Conservation (phyloP, 225 moss, liverwort and hornwort genomes). For the Bryoerythrophyllum caledonicum region DNA sequence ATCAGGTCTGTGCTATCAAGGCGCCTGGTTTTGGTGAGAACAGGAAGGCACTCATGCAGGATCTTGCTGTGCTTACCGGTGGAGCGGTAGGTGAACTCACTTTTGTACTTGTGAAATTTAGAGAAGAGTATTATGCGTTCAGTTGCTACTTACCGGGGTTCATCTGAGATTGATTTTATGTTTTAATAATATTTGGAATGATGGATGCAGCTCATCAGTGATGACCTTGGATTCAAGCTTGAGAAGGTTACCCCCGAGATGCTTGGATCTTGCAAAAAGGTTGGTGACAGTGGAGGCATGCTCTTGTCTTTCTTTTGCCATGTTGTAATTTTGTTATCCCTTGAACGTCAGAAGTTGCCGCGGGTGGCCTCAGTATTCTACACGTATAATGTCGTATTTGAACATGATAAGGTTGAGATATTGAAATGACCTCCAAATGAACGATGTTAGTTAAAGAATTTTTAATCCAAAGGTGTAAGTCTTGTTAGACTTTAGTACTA, state of each 20-base stretch:
- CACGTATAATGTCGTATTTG: no score
- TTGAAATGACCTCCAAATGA: no score
- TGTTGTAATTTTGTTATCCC: no score
- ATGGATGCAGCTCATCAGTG: slow-evolving; percentile 77
- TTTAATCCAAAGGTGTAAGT: no score
- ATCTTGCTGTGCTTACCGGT: slow-evolving; percentile 88
- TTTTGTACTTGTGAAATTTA: not conserved
- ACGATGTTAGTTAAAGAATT: no score
- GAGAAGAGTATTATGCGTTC: not conserved
- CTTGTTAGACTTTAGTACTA: no score
- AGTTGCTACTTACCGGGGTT: slow-evolving; percentile 1
- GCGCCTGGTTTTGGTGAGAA: slow-evolving; percentile 98
- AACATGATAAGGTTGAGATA: no score
- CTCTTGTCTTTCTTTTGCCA: not conserved
- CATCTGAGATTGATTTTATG: not conserved
- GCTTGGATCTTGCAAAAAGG: slow-evolving; percentile 89
- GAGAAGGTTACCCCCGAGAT: slow-evolving; percentile 78
- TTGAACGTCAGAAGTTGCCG: no score
- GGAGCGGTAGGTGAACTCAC: slow-evolving; percentile 65
- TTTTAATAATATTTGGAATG: slow-evolving; percentile 3
- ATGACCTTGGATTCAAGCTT: slow-evolving; percentile 88
- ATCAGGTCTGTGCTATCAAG: slow-evolving; percentile 90
- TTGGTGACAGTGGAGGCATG: slow-evolving; percentile 18
- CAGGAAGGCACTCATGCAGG: slow-evolving; percentile 83
- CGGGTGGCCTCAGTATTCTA: no score